These are phyloP conservation scores for Aspergillus transmontanensis DNA, from an alignment of 2,329 filamentous ascomycete species.

Conservation along the genomic window DNA sequence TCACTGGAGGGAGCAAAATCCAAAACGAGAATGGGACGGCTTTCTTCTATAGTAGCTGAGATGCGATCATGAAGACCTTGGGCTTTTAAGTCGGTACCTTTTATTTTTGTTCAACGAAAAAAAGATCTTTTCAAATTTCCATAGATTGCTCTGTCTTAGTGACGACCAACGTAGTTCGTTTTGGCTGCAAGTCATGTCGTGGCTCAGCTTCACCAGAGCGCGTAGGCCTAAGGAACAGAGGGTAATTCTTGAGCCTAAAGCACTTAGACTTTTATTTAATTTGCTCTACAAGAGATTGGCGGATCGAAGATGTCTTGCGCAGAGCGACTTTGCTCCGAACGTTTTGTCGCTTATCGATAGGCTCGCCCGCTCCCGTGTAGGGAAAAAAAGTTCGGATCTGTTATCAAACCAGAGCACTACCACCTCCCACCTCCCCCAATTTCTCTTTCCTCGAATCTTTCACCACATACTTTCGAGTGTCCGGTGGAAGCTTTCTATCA, in stretches of 20 bases:
- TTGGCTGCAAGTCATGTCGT: neutral
- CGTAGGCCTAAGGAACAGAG: neutral
- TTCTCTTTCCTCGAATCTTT: slow-evolving; percentile 73
- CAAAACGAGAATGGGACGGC: slow-evolving; percentile 42
- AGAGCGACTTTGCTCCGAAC: neutral
- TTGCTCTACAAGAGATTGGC: neutral
- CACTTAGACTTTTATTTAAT: neutral
- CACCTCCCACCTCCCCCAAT: slow-evolving; percentile 48
- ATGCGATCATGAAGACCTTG: slow-evolving; percentile 45
- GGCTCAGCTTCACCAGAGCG: neutral
- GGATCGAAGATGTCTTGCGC: neutral
- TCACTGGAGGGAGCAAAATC: slow-evolving; percentile 40
- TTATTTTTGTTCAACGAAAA: slow-evolving; percentile 27
- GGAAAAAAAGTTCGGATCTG: slow-evolving; percentile 33
- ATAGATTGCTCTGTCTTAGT: slow-evolving; percentile 8
- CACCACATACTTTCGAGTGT: slow-evolving; percentile 56
- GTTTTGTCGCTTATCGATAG: slow-evolving; percentile 38
- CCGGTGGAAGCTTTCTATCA: slow-evolving; percentile 11
- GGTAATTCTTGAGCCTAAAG: neutral
- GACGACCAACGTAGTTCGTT: neutral
- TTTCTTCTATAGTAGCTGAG: slow-evolving; percentile 45
- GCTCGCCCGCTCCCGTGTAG: slow-evolving; percentile 12
- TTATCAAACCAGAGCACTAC: slow-evolving; percentile 13
- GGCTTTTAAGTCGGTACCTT: slow-evolving; percentile 25
- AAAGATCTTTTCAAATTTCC: slow-evolving; percentile 12